Evolutionary conservation across 345 rosid species (phyloP).

Genomic region (Trapa bicornis): DNA sequence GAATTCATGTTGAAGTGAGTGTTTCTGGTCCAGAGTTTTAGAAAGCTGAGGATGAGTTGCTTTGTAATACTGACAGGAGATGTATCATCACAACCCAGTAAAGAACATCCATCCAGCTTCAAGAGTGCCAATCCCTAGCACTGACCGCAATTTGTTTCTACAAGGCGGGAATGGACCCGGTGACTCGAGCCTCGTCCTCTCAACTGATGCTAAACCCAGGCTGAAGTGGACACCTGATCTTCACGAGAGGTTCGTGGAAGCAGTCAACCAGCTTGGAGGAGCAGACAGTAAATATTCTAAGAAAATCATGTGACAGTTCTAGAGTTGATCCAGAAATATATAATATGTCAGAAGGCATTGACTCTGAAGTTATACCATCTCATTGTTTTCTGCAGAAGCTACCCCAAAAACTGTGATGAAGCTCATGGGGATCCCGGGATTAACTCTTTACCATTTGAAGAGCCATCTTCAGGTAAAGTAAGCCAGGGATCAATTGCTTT

Average conservation of each 20-base stretch:
- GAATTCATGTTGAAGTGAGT: not conserved
- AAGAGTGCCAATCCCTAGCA: conserved; percentile 39
- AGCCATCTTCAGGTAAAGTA: conserved; percentile 26
- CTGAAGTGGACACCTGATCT: conserved; percentile 26
- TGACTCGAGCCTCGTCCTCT: conserved; percentile 64
- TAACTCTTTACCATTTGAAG: conserved; percentile 27
- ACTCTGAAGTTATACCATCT: conserved; percentile 1
- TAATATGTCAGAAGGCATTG: not conserved
- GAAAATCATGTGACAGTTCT: not conserved
- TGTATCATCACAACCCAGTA: conserved; percentile 76
- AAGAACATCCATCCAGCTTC: conserved; percentile 65
- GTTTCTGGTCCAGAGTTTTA: not conserved
- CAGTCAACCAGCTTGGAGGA: conserved; percentile 29
- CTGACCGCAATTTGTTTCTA: conserved; percentile 61
- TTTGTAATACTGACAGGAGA: conserved; percentile 16
- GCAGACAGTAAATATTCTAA: conserved; percentile 17
- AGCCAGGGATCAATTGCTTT: not conserved
- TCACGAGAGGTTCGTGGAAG: conserved; percentile 23
- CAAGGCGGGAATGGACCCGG: conserved; percentile 82
- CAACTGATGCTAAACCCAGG: conserved; percentile 25
- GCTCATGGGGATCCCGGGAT: conserved; percentile 27
- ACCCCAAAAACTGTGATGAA: conserved; percentile 29
- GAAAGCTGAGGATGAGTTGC: not conserved
- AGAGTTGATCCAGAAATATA: not conserved
- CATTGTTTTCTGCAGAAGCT: conserved; percentile 15